Percentiles rank a stretch among this genome's conserved stretches.
Evolutionary conservation across 352 stramenopile genomes (phyloP).

Genomic region (Phytophthora brassicae): DNA sequence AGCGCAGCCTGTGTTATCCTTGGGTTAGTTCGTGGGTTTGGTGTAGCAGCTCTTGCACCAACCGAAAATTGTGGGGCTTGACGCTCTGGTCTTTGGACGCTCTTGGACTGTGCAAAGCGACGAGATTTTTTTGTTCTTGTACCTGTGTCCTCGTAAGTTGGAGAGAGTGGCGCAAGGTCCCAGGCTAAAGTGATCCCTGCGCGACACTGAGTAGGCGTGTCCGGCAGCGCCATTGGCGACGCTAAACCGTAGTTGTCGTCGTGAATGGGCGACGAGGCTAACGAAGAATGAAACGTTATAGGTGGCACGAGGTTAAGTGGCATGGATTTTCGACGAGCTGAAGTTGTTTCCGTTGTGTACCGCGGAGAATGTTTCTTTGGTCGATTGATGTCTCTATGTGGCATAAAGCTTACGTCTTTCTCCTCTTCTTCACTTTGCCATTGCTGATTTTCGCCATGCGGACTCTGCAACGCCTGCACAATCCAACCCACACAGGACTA

Average conservation of each 20-base stretch:
- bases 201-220: slow-evolving; percentile 33
- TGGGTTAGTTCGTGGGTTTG: slow-evolving; percentile 26
- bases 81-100: slow-evolving; percentile 26
- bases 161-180: slow-evolving; percentile 28
- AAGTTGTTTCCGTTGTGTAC: slow-evolving; percentile 1
- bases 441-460: slow-evolving; percentile 56
- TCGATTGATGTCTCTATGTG: not conserved
- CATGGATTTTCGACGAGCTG: slow-evolving; percentile 13
- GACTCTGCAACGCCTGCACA: slow-evolving; percentile 70
- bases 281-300: slow-evolving; percentile 39
- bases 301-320: slow-evolving; percentile 45
- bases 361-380: slow-evolving; percentile 31
- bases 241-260: slow-evolving; percentile 64
- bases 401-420: not conserved
- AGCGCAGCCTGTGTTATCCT: slow-evolving; percentile 19
- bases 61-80: slow-evolving; percentile 9
- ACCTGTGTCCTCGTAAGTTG: slow-evolving; percentile 12
- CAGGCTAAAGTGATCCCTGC: slow-evolving; percentile 21
- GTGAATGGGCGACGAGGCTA: slow-evolving; percentile 38
- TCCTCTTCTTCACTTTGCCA: slow-evolving; percentile 40
- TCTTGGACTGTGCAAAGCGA: slow-evolving; percentile 18
- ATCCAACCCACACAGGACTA: not conserved
- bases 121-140: slow-evolving; percentile 14
- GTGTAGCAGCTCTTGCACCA: slow-evolving; percentile 20
- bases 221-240: slow-evolving; percentile 62